Conservation (phyloP, 352 stramenopile species). For the Globisporangium splendens region DNA sequence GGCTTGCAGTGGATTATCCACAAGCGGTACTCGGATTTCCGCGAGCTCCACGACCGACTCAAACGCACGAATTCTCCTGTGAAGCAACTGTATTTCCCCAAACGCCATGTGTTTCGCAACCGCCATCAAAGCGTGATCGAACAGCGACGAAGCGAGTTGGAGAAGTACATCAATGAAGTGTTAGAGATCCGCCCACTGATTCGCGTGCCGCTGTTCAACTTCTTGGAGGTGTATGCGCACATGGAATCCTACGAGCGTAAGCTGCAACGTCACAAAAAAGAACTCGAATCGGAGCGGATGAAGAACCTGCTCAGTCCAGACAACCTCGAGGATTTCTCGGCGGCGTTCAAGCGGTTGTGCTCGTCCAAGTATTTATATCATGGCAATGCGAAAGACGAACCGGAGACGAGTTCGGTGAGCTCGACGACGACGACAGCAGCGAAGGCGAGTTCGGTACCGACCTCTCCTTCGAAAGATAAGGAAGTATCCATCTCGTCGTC, state of each 20-base stretch:
- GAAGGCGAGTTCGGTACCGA: conserved; percentile 20
- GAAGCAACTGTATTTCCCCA: conserved; percentile 82
- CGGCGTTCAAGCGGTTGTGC: conserved; percentile 75
- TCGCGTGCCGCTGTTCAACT: conserved; percentile 85
- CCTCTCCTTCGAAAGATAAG: conserved; percentile 17
- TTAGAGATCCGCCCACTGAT: conserved; percentile 78
- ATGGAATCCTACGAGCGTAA: conserved; percentile 87
- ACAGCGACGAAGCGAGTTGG: conserved; percentile 75
- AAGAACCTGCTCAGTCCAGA: conserved; percentile 73
- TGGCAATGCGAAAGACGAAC: conserved; percentile 37
- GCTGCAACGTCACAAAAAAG: conserved; percentile 81
- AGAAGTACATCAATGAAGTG: conserved; percentile 88
- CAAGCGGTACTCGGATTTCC: conserved; percentile 88
- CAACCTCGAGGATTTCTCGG: conserved; percentile 66
- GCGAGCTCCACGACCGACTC: conserved; percentile 80
- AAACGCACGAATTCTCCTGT: conserved; percentile 74
- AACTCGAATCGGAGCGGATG: conserved; percentile 84
- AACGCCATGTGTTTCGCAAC: conserved; percentile 84
- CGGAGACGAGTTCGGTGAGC: conserved; percentile 10
- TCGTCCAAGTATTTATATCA: conserved; percentile 85
- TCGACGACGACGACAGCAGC: conserved; percentile 11
- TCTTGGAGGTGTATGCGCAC: conserved; percentile 84
- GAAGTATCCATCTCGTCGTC: conserved; percentile 26
- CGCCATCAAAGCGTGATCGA: conserved; percentile 84
- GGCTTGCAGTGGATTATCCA: conserved; percentile 86